These are phyloP conservation scores for Thalassiosira profunda DNA, from an alignment of 108 stramenopile species.

Conservation along the genomic window DNA sequence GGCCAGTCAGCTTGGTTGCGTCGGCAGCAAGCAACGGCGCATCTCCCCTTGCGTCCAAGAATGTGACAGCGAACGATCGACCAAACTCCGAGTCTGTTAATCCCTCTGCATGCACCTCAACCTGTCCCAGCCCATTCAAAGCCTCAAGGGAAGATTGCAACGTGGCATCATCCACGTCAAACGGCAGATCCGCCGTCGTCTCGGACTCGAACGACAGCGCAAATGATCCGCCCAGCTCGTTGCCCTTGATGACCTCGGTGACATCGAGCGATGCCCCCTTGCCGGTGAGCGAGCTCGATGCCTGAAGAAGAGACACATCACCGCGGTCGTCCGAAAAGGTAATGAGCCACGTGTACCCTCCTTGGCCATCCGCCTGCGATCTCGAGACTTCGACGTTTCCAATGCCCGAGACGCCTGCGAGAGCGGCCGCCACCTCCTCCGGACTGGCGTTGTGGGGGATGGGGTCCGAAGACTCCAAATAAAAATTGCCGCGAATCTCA, in stretches of 20 bases:
- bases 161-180: constrained; percentile 40
- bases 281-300: constrained; percentile 57
- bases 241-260: constrained; percentile 62
- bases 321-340: constrained; percentile 71
- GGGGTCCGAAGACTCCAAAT: constrained; percentile 58
- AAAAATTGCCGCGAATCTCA: constrained; percentile 69
- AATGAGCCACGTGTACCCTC: constrained; percentile 73
- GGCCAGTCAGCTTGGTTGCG: constrained; percentile 52
- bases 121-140: constrained; percentile 46
- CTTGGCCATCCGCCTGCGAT: constrained; percentile 48
- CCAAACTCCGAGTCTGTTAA: constrained; percentile 59
- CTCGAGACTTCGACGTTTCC: constrained; percentile 68
- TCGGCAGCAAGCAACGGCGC: constrained; percentile 47
- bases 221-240: constrained; percentile 74
- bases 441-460: constrained; percentile 67
- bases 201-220: constrained; percentile 50
- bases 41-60: constrained; percentile 62
- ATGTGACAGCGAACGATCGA: constrained; percentile 56
- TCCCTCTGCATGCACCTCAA: constrained; percentile 43
- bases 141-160: constrained; percentile 57
- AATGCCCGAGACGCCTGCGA: constrained; percentile 57
- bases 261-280: constrained; percentile 58
- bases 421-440: constrained; percentile 58
- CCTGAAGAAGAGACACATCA: constrained; percentile 52
- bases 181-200: constrained; percentile 51